Evolutionary conservation across 441 rosid species (phyloP), one percentile per base, ranked within the genome.

Genomic region (Rhodomyrtus psidioides): DNA sequence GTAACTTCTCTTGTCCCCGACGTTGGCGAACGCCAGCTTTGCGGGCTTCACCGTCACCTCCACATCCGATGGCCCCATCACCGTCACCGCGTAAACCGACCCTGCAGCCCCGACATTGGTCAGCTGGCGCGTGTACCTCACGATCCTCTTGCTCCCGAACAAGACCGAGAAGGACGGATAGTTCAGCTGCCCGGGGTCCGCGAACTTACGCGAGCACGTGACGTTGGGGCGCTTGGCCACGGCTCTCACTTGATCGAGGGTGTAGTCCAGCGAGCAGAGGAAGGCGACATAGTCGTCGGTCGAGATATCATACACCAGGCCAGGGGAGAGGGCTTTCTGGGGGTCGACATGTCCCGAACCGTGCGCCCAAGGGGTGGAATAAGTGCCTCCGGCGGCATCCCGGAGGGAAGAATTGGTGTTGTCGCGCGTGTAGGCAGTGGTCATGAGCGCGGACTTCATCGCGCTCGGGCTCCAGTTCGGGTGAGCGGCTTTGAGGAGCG

Each of bases 261-360:
- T 82, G 51, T 76, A 34, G 59, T 83, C 88, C 24, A 90, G 83
- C 8, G 89, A 88, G 39, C 93, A 92, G 24, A 92, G 84, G 55
- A 91, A 92, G 14, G 57, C 82, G 16, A 89, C 15, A 34, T 91
- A 92, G 53, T 91, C 85, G 9, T 90, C 89, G 3, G 16, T 53
- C 8, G 90, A 87, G 24, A 89, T 27, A 53, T 92, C 86, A 30
- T 90, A 91, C 6, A 90, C 89, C 46, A 91, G 85, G 19, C 94
- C 92, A 0, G 92, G 93, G 86, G 87, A 85, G 8, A 85, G 75
- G 42, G 94, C 92, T 34, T 54, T 82, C 9, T 0, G 90, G 91
- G 58, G 90, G 79, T 70, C 84, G 53, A 91, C 87, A 23, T 92
- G 93, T 34, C 93, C 92, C 2, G 91, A 83, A 4, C 93, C 93